Evolutionary conservation across 169 alveolate genomes (phyloP).

Genomic region (Plasmodium blacklocki): DNA sequence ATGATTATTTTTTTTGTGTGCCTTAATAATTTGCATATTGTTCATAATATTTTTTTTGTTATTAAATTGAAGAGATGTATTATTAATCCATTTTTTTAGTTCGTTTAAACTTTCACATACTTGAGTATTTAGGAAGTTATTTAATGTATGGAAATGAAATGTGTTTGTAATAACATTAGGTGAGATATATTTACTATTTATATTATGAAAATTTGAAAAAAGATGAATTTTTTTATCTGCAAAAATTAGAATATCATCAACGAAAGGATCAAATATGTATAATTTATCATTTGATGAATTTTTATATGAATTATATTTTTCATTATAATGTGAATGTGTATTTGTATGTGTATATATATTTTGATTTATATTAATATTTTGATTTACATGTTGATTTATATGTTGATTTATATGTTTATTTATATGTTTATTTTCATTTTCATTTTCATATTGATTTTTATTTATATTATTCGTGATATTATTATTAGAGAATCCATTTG

Average conservation of each 20-base stretch:
- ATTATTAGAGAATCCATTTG: not conserved
- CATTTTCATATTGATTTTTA: too few relatives aligned
- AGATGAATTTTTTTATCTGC: constrained; percentile 27
- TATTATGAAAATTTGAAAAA: not conserved
- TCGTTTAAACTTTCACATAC: constrained; percentile 46
- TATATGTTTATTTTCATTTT: too few relatives aligned
- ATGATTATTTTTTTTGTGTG: not conserved
- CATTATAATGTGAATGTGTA: not conserved
- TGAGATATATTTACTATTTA: not conserved
- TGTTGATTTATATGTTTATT: too few relatives aligned
- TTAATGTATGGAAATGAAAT: constrained; percentile 12
- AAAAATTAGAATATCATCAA: constrained; percentile 43
- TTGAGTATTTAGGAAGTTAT: not conserved
- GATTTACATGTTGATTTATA: too few relatives aligned
- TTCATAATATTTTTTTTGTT: constrained; percentile 9
- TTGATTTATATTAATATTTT: too few relatives aligned
- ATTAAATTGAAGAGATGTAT: constrained; percentile 1
- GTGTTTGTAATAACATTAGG: not conserved
- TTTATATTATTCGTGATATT: not conserved
- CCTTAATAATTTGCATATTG: constrained; percentile 22
- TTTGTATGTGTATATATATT: too few relatives aligned
- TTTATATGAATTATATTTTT: not conserved
- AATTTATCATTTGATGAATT: not conserved
- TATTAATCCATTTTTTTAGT: constrained; percentile 44
- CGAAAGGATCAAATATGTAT: constrained; percentile 40